These are phyloP conservation scores for Pelargonium nanum DNA, from an alignment of 345 rosid genomes.

Conservation along the genomic window DNA sequence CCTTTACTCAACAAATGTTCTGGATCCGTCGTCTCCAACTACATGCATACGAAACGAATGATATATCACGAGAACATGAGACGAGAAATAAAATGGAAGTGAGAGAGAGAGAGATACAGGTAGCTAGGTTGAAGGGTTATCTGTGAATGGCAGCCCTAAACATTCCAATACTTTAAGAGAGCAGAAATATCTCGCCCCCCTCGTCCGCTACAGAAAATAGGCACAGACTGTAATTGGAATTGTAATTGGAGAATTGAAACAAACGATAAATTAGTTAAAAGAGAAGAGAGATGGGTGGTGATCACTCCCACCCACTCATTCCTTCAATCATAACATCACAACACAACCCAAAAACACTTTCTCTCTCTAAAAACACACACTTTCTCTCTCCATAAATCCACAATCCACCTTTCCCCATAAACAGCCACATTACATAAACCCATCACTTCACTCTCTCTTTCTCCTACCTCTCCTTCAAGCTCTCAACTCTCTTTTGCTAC, in stretches of 20 bases:
- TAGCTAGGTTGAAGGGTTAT: no score
- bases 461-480: slow-evolving; percentile 12
- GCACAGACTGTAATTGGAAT: slow-evolving; percentile 5
- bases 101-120: no score
- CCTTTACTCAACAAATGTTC: no score
- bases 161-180: slow-evolving; percentile 24
- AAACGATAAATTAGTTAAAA: no score
- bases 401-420: not conserved
- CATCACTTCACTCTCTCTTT: not conserved
- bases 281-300: slow-evolving; percentile 3
- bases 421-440: not conserved
- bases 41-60: no score
- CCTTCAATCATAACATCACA: slow-evolving; percentile 39
- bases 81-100: no score
- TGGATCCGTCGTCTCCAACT: no score
- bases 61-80: no score
- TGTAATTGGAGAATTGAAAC: not conserved
- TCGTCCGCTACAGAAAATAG: slow-evolving; percentile 42
- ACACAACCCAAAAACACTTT: no score
- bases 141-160: no score
- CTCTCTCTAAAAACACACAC: not conserved
- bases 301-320: slow-evolving; percentile 52
- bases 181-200: slow-evolving; percentile 31
- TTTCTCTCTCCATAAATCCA: not conserved
- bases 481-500: not conserved